Conservation (phyloP, 108 stramenopile species). For the Nitzschia palea region DNA sequence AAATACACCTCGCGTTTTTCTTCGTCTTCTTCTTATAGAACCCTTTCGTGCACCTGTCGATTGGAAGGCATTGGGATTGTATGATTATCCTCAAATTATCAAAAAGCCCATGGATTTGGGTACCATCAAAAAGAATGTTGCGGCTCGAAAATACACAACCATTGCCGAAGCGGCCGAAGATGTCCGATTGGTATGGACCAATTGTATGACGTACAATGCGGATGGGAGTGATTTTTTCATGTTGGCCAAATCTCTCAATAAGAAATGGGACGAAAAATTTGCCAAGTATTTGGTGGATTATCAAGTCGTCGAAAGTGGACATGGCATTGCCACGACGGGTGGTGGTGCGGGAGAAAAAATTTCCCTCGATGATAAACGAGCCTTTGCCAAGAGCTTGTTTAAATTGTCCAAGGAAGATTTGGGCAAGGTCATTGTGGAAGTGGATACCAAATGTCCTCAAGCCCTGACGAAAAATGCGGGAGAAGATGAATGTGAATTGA, state of each 20-base stretch:
- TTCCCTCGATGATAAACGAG: conserved; percentile 78
- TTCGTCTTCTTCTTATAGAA: conserved; percentile 38
- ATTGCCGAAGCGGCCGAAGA: conserved; percentile 86
- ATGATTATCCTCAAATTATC: conserved; percentile 92
- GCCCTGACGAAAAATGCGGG: conserved; percentile 81
- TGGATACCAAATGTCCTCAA: conserved; percentile 88
- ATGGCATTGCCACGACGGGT: background rate
- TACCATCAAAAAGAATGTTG: conserved; percentile 84
- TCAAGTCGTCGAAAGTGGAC: conserved; percentile 4
- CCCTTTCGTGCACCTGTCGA: conserved; percentile 96
- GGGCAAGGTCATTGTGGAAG: conserved; percentile 82
- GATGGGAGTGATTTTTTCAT: conserved; percentile 90
- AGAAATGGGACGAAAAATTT: conserved; percentile 85
- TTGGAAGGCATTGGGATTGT: conserved; percentile 86
- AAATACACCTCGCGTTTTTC: too few species aligned
- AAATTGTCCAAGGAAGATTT: conserved; percentile 90
- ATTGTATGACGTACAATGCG: conserved; percentile 95
- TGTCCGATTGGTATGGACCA: conserved; percentile 92
- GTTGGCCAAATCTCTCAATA: conserved; percentile 64
- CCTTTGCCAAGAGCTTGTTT: conserved; percentile 84
- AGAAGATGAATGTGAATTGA: conserved; percentile 93
- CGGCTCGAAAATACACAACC: conserved; percentile 68
- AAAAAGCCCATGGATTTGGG: conserved; percentile 97
- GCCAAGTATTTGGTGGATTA: conserved; percentile 41
- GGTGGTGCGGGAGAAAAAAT: conserved; percentile 4